These are phyloP conservation scores for Pholiota adiposa DNA, from an alignment of 1,284 basidiomycete species.

Conservation along the genomic window DNA sequence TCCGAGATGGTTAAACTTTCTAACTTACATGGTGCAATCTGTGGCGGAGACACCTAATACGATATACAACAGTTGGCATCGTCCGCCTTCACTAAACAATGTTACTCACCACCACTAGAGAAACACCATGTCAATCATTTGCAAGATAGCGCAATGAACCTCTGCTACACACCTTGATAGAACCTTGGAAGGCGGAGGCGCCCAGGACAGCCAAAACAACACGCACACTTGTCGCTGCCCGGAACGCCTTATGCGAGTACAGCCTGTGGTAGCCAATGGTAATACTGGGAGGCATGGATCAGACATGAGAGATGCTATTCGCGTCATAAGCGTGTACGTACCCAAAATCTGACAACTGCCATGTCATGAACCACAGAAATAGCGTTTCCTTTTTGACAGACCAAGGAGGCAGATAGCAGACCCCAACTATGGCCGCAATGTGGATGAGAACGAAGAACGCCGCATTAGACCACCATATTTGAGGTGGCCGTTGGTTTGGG, in stretches of 20 bases:
- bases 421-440: constrained; percentile 59
- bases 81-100: not conserved
- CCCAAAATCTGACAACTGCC: constrained; percentile 79
- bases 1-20: not conserved
- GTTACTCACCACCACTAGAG: constrained; percentile 52
- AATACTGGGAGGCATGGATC: constrained; percentile 45
- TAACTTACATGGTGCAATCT: constrained; percentile 71
- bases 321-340: constrained; percentile 31
- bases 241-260: constrained; percentile 76
- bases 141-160: not conserved
- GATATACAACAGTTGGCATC: constrained; percentile 5
- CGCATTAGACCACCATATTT: constrained; percentile 72
- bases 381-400: constrained; percentile 51
- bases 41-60: constrained; percentile 70
- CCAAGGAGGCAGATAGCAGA: constrained; percentile 53
- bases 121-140: constrained; percentile 4
- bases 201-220: constrained; percentile 67
- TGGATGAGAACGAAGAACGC: constrained; percentile 71
- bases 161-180: constrained; percentile 43
- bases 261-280: constrained; percentile 80
- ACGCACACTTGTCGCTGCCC: constrained; percentile 59
- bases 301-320: not conserved
- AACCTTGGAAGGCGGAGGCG: constrained; percentile 61
- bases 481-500: constrained; percentile 4
- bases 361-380: constrained; percentile 56